These are phyloP conservation scores for Sporothrix variecibatus DNA, from an alignment of 2,329 filamentous ascomycete species.

Conservation along the genomic window DNA sequence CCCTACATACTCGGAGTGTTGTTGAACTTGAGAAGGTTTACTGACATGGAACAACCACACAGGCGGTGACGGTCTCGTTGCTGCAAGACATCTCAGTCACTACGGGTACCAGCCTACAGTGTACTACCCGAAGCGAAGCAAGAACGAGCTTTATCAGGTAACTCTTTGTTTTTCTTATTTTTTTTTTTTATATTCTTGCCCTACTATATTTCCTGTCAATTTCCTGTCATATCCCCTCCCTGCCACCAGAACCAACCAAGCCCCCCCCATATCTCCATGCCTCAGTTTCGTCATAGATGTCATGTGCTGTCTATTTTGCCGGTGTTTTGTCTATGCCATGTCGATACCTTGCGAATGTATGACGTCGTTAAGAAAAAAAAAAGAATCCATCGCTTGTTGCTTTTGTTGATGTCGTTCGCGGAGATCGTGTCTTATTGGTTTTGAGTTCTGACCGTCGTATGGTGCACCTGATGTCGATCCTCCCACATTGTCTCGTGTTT, in stretches of 20 bases:
- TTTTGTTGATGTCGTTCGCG: neutral
- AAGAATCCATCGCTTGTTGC: neutral
- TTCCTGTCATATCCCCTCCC: neutral
- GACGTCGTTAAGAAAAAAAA: neutral
- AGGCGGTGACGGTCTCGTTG: constrained; percentile 94
- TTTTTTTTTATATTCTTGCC: constrained; percentile 3
- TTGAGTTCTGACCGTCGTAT: neutral
- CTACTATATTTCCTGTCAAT: neutral
- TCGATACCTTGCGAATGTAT: neutral
- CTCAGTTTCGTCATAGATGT: neutral
- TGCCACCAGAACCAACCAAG: neutral
- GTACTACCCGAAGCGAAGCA: constrained; percentile 91
- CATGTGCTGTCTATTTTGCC: neutral
- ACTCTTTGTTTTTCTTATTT: neutral
- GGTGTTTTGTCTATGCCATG: constrained; percentile 4
- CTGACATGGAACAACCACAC: constrained; percentile 50
- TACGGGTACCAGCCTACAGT: constrained; percentile 88
- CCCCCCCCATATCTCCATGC: neutral
- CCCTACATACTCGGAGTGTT: neutral
- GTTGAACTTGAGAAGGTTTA: no score
- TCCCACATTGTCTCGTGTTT: neutral
- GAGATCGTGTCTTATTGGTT: neutral
- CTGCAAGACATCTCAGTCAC: constrained; percentile 85
- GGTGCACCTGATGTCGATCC: neutral
- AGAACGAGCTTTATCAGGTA: constrained; percentile 87